A percentile compares a stretch with the other conserved stretches of the same genome.
Conservation (phyloP, 768 basidiomycete species). For the Boletus speciosus region DNA sequence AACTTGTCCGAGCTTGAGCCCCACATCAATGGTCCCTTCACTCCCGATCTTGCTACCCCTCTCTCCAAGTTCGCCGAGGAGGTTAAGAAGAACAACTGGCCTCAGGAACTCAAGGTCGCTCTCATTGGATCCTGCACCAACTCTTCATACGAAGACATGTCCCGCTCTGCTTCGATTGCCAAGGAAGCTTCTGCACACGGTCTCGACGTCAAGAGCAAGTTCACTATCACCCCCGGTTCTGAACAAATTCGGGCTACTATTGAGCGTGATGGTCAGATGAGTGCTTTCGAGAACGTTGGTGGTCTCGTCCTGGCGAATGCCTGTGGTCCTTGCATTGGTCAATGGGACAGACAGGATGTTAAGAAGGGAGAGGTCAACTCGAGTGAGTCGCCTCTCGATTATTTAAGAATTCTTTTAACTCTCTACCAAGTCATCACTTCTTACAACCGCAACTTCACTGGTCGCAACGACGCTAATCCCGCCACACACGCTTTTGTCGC, state of each 20-base stretch:
- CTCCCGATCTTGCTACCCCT: conserved; percentile 98
- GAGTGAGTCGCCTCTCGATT: conserved; percentile 48
- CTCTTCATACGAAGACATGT: conserved; percentile 99
- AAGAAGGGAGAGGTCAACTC: conserved; percentile 97
- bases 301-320: conserved; percentile 96
- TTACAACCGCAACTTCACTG: conserved; percentile 99
- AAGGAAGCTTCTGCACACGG: conserved; percentile 86
- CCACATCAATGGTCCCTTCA: conserved; percentile 99
- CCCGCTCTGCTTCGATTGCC: conserved; percentile 92
- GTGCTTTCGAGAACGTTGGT: conserved; percentile 80
- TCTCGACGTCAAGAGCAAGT: conserved; percentile 84
- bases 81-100: conserved; percentile 96
- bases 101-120: conserved; percentile 92
- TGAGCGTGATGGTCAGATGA: conserved; percentile 91
- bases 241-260: conserved; percentile 99
- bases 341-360: conserved; percentile 97
- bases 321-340: conserved; percentile 98
- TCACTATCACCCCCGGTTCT: conserved; percentile 97
- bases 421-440: conserved; percentile 81
- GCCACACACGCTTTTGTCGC: conserved; percentile 97
- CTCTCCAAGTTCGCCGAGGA: conserved; percentile 91
- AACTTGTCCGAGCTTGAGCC: conserved; percentile 97
- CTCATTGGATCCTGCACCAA: conserved; percentile 99
- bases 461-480: conserved; percentile 99
- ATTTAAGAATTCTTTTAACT: not conserved